A percentile compares a stretch with the other conserved stretches of the same genome.
phyloP scores from a whole-genome alignment of 306 rosid genomes.

The Prunus mume region DNA sequence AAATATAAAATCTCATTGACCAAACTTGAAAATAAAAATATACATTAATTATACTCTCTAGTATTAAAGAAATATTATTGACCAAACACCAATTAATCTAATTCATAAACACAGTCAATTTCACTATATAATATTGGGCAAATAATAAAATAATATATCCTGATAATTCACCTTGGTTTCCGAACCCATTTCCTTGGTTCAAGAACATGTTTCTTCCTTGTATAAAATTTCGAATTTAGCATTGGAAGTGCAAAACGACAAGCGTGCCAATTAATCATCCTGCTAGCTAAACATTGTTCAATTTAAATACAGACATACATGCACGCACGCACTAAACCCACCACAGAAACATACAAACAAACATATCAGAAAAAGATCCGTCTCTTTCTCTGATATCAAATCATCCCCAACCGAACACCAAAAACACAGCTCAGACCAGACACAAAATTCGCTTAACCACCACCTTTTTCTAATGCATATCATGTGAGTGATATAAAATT shows the following conservation, averaged over 20 bases:
- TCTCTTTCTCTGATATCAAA: background rate
- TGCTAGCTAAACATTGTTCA: slow-evolving; percentile 8
- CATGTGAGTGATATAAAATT: slow-evolving; percentile 7
- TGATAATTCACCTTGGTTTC: background rate
- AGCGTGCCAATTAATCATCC: slow-evolving; percentile 19
- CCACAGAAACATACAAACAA: background rate
- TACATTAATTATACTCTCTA: too few species aligned
- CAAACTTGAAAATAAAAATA: too few species aligned
- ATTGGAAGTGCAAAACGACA: slow-evolving; percentile 8
- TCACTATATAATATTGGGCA: background rate
- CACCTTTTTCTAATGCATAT: slow-evolving; percentile 7
- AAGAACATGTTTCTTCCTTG: background rate
- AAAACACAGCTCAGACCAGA: background rate
- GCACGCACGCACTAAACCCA: background rate
- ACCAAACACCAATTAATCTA: too few species aligned
- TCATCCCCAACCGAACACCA: background rate
- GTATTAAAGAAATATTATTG: too few species aligned
- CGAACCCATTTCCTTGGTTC: background rate
- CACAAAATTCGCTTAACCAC: too few species aligned
- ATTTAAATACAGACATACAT: background rate
- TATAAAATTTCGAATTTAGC: background rate
- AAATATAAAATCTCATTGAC: too few species aligned
- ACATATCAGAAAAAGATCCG: background rate
- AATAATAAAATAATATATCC: background rate
- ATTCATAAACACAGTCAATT: too few species aligned